These are phyloP conservation scores for Leucocoprinus sp. DNA, from an alignment of 768 basidiomycete genomes.

Conservation along the genomic window DNA sequence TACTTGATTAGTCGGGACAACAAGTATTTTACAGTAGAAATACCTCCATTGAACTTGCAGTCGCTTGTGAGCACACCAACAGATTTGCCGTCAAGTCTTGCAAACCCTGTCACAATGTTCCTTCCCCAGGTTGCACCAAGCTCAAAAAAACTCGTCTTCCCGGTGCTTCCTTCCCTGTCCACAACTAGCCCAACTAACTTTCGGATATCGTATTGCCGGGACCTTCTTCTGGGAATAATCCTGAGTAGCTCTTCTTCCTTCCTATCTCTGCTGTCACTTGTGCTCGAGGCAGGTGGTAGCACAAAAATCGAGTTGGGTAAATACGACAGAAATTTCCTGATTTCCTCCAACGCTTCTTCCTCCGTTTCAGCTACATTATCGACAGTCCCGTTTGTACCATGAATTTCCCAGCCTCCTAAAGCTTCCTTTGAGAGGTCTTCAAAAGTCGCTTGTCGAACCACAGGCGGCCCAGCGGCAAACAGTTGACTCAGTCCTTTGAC, in stretches of 20 bases:
- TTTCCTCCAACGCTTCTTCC: conserved; percentile 27
- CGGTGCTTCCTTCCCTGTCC: conserved; percentile 21
- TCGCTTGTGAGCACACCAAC: conserved; percentile 31
- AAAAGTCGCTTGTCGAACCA: conserved; percentile 30
- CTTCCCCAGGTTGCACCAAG: conserved; percentile 30
- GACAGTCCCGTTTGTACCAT: conserved; percentile 28
- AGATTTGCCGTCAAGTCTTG: conserved; percentile 26
- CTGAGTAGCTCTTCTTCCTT: conserved; percentile 27
- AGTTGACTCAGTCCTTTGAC: conserved; percentile 30
- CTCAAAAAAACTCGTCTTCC: conserved; percentile 26
- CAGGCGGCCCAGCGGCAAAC: conserved; percentile 28
- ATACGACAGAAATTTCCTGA: conserved; percentile 28
- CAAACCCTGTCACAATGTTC: conserved; percentile 31
- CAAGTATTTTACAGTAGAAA: neutral
- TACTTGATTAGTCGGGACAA: neutral
- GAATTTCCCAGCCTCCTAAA: conserved; percentile 30
- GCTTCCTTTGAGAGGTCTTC: conserved; percentile 28
- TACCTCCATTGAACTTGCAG: conserved; percentile 31
- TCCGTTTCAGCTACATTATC: conserved; percentile 31
- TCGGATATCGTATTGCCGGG: conserved; percentile 29
- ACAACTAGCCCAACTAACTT: conserved; percentile 26
- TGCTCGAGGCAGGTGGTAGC: conserved; percentile 20
- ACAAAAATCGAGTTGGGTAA: conserved; percentile 32
- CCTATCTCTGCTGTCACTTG: conserved; percentile 19
- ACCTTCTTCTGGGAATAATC: conserved; percentile 28